Evolutionary conservation across 306 rosid species (phyloP), one percentile per base, ranked within the genome.

Genomic region (Castanea sativa): DNA sequence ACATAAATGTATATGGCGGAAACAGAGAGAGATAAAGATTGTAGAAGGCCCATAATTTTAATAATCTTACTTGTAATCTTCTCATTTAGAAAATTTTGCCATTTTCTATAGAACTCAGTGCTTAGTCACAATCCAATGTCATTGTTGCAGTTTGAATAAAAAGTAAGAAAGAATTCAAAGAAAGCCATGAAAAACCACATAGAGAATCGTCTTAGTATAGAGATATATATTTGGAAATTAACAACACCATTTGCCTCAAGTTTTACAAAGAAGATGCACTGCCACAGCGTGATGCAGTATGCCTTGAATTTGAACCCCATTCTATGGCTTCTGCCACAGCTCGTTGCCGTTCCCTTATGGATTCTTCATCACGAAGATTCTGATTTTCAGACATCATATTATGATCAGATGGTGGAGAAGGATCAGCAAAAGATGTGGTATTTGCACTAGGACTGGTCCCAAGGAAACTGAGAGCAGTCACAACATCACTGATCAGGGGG

Each of bases 241-340:
- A 38, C 55, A 69, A 69, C 25, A 43, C 27, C 15, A 10, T 6
- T n/a, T 20, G n/a, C n/a, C 52, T 23, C 8, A 4, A 6, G 8
- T 21, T 58, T 89, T 79, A 90, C 83, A 87, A 76, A 9, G 88
- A 79, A 76, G 91, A 59, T 80, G 78, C n/a, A 85, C 80, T 87
- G 70, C 71, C 77, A 73, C 18, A 41, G 4, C 73, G 71, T 3
- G 77, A 58, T 58, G 81, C 69, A 38, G 84, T 89, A 80, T 67
- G 87, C 74, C 92, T 81, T 33, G 91, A 73, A 51, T 81, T 82
- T 8, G 94, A 87, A 13, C 97, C 99, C 99, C 98, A 92, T 85
- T 92, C 89, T 0, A 91, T 92, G 81, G 99, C 99, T 82, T 95
- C 99, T 19, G 87, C 94, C 3, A 95, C 93, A 0, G 97, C 98